These are phyloP conservation scores for Trichoderma asperellum DNA, from an alignment of 2,329 filamentous ascomycete species.

Conservation along the genomic window DNA sequence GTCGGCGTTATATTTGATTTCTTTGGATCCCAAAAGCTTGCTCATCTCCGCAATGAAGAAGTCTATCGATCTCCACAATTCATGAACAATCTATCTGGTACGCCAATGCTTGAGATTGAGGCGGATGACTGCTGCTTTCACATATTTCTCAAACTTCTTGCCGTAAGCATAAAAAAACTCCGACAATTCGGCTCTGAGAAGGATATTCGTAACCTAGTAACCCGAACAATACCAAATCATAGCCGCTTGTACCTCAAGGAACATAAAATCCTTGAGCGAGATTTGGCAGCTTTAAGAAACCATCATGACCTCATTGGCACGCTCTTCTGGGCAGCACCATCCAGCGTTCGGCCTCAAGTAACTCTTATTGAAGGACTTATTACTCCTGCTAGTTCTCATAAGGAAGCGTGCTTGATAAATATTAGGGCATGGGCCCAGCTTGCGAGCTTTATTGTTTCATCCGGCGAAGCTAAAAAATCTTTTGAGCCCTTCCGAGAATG, in stretches of 20 bases:
- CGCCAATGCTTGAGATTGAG: conserved; percentile 54
- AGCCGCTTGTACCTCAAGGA: conserved; percentile 67
- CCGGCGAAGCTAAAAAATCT: conserved; percentile 50
- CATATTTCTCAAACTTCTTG: conserved; percentile 67
- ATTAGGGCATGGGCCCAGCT: conserved; percentile 66
- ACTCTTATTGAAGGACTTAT: conserved; percentile 64
- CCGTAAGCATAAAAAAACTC: conserved; percentile 58
- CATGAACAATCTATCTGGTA: conserved; percentile 56
- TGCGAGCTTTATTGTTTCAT: conserved; percentile 60
- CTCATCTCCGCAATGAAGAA: conserved; percentile 67
- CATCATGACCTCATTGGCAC: conserved; percentile 71
- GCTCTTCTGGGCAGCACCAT: conserved; percentile 66
- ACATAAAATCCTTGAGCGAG: conserved; percentile 60
- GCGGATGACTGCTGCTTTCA: conserved; percentile 67
- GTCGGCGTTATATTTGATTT: conserved; percentile 69
- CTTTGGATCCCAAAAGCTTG: conserved; percentile 64
- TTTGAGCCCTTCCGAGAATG: conserved; percentile 53
- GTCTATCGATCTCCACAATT: conserved; percentile 64
- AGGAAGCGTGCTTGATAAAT: conserved; percentile 67
- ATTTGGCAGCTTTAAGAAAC: conserved; percentile 67
- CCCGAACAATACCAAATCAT: conserved; percentile 67
- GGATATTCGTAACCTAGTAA: conserved; percentile 63
- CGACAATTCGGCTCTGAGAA: conserved; percentile 53
- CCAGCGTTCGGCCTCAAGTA: conserved; percentile 56
- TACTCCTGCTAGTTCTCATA: conserved; percentile 62